Evolutionary conservation across 2,329 filamentous ascomycete species (phyloP), one percentile per base, ranked within the genome.

Genomic region (Elsinoe batatas): DNA sequence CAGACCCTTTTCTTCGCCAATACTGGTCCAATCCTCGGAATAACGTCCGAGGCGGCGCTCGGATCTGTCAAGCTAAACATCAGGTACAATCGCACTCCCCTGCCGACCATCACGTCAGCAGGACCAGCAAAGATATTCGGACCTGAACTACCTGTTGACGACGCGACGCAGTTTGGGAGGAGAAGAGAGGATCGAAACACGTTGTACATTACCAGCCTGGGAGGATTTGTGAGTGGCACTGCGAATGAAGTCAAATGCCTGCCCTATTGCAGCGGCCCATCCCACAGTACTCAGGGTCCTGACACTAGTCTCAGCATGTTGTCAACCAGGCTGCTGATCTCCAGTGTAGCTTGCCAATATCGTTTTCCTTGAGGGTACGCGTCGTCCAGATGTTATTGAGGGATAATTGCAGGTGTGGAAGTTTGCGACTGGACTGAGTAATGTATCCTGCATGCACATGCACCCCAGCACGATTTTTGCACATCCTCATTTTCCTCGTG

Each of bases 41-140:
- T 51, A 3, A 51, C 30, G 6, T 51, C 47, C n/a, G 22, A 36
- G 4, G 30, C 47, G n/a, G 47, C 36, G 30, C 32, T 51, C 32
- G 47, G 47, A 5, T 51, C 47, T 22, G 47, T 51, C 22, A 51
- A 37, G 47, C 47, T 51, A 12, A 37, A 51, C n/a, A 37, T 51
- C 17, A 22, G 33, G 22, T 36, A 36, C 47, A 36, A 36, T 33
- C 32, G 47, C 5, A 36, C n/a, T 6, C 32, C 32, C 6, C 33
- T 51, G 3, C 47, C 47, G 33, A 36, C 32, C 15, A 37, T 51
- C 6, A 51, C 47, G 30, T 10, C 47, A 22, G 47, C 32, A 37
- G 47, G 18, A 32, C 32, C 47, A 33, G 47, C 33, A 3, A 17
- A 51, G 12, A 22, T 51, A n/a, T 51, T 51, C 15, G 47, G 30